Base-by-base conservation (phyloP, 352 stramenopile species). In the Phytophthora hybrid region DNA sequence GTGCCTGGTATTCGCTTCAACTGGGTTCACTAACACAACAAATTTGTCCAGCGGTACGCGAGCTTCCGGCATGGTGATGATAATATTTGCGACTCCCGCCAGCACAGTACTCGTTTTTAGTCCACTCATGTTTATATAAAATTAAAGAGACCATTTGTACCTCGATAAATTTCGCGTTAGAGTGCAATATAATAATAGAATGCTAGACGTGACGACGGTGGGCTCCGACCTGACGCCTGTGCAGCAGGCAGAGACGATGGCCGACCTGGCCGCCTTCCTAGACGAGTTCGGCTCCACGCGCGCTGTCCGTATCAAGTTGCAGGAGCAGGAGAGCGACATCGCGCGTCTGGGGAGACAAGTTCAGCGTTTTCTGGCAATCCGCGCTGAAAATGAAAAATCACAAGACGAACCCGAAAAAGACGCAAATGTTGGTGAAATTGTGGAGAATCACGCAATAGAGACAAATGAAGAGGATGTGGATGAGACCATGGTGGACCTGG, bases 161-260 rank as follows among this genome's bases (percentile, higher is more conserved):
- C 2, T 31, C 2, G 26, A 31, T 31, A 31, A 31, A 31, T 31
- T 31, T 31, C 26, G 26, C 26, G 26, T 31, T 31, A 31, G 26
- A 31, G 26, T 31, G 26, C 26, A 31, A 31, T 31, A 31, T 31
- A 31, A 31, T 7, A 41, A 41, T 41, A 5, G 34, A 41, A 64
- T 63, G 54, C 49, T 68, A 19, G 49, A 68, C 61, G 49, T 61
- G 32, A 44, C 19, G 21, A 31, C 23, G 23, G 61, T 68, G 7
- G 51, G 61, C 9, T 9, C 34, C 21, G 37, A 61, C 31, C 18
- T 70, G 47, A 59, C 63, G 8, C 54, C 54, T 41, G 16, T 6
- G 18, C 44, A 51, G 44, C 47, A 54, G 7, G 39, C n/a, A 13
- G 23, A 57, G 23, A 34, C 26, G 10, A 34, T 57, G 10, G 10